These are phyloP conservation scores for Ustilago tritici DNA, from an alignment of 1,284 basidiomycete species.

Conservation along the genomic window DNA sequence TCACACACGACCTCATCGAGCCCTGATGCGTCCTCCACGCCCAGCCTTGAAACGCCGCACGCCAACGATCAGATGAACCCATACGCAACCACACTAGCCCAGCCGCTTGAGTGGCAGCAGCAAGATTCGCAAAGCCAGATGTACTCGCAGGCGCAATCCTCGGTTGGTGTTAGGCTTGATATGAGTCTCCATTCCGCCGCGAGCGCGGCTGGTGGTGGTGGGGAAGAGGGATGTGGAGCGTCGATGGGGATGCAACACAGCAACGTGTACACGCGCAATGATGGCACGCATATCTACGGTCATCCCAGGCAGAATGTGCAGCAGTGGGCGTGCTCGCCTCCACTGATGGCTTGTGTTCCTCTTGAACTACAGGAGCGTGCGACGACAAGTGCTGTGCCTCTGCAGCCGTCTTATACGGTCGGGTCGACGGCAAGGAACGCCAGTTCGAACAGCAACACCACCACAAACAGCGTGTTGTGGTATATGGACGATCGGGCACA, in stretches of 20 bases:
- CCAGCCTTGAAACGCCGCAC: conserved; percentile 4
- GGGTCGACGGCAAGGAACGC: neutral
- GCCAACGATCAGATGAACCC: neutral
- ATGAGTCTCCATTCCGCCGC: neutral
- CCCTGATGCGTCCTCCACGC: neutral
- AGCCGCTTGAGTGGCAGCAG: neutral
- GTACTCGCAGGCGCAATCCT: neutral
- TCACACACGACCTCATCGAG: conserved; percentile 13
- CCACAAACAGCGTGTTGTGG: neutral
- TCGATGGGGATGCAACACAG: neutral
- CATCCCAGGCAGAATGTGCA: neutral
- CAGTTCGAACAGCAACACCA: neutral
- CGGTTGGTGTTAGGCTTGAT: neutral
- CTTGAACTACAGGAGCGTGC: neutral
- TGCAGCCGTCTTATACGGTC: neutral
- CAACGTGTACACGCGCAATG: neutral
- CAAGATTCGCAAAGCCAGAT: neutral
- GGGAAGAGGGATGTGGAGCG: neutral
- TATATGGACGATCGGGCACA: neutral
- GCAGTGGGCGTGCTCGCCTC: neutral
- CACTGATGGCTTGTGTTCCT: neutral
- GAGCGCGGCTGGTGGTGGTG: neutral
- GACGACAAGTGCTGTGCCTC: neutral
- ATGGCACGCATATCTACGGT: neutral
- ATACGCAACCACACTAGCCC: neutral